phyloP scores from a whole-genome alignment of 2,329 filamentous ascomycete genomes.

The Xylaria polymorpha region DNA sequence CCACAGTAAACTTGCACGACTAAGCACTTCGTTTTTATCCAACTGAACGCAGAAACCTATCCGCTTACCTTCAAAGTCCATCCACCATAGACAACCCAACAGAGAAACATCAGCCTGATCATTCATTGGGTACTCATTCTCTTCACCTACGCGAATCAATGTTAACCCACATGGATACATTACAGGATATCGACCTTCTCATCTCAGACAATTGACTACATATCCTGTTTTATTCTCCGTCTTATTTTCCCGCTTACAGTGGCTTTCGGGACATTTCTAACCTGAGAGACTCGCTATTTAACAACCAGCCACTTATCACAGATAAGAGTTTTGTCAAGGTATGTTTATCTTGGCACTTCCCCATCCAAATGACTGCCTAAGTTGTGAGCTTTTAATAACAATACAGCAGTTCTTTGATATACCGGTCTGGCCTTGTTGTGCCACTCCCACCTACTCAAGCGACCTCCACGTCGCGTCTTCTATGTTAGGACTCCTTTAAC shows the following conservation, averaged over 20 bases:
- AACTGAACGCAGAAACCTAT: not conserved
- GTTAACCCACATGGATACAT: not conserved
- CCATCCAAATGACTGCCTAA: not conserved
- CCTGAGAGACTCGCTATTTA: too few relatives aligned
- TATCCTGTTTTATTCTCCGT: not conserved
- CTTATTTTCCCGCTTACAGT: not conserved
- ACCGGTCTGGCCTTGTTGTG: not conserved
- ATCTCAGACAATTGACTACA: not conserved
- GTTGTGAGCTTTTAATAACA: not conserved
- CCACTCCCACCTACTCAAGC: not conserved
- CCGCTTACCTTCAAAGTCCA: not conserved
- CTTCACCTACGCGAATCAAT: not conserved
- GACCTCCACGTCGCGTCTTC: not conserved
- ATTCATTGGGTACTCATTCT: not conserved
- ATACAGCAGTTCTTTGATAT: not conserved
- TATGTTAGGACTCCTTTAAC: not conserved
- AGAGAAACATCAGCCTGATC: not conserved
- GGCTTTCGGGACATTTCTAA: not conserved
- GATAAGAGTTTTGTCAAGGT: conserved; percentile 1
- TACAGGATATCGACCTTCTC: conserved; percentile 5
- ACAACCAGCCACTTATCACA: not conserved
- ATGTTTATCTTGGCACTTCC: not conserved
- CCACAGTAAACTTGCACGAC: not conserved
- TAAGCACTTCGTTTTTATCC: not conserved
- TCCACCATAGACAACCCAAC: not conserved